Conservation (phyloP, 129 eudicot species). For the Tanacetum coccineum region DNA sequence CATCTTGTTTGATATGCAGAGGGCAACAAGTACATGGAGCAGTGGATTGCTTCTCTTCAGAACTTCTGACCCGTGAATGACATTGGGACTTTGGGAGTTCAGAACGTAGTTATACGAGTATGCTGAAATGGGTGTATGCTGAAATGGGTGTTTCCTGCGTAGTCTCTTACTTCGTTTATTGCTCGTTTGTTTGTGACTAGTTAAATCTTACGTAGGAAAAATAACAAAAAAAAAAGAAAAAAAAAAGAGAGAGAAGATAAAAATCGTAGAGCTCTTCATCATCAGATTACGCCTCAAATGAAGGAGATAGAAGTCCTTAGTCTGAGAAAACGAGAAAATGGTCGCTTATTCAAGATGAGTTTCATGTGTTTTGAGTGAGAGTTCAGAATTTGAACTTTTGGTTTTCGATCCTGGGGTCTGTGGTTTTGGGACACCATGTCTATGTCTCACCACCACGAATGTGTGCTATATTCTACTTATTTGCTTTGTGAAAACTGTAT, state of each 20-base stretch:
- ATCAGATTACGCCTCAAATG: not conserved
- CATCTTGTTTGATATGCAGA: slow-evolving; percentile 22
- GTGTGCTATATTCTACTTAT: not conserved
- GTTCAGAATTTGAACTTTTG: not conserved
- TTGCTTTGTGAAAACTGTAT: too few relatives aligned
- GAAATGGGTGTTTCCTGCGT: slow-evolving; percentile 20
- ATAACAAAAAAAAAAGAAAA: slow-evolving; percentile 3
- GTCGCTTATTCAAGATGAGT: too few relatives aligned
- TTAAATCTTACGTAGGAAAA: slow-evolving; percentile 8
- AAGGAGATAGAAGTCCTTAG: too few relatives aligned
- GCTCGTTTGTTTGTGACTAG: slow-evolving; percentile 8
- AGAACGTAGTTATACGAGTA: not conserved
- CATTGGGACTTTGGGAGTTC: not conserved
- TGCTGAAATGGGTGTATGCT: slow-evolving; percentile 19
- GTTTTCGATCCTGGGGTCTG: slow-evolving; percentile 3
- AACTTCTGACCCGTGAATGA: slow-evolving; percentile 15
- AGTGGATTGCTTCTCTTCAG: slow-evolving; percentile 38
- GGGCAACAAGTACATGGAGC: slow-evolving; percentile 31
- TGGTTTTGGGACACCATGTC: slow-evolving; percentile 1
- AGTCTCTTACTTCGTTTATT: slow-evolving; percentile 2
- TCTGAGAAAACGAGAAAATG: too few relatives aligned
- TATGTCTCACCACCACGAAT: not conserved
- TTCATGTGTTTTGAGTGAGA: not conserved
- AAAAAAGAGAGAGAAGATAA: too few relatives aligned
- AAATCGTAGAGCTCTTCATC: slow-evolving; percentile 10